Base-by-base conservation (phyloP, 73 alveolate species). In the Paraurostyla sp. region DNA sequence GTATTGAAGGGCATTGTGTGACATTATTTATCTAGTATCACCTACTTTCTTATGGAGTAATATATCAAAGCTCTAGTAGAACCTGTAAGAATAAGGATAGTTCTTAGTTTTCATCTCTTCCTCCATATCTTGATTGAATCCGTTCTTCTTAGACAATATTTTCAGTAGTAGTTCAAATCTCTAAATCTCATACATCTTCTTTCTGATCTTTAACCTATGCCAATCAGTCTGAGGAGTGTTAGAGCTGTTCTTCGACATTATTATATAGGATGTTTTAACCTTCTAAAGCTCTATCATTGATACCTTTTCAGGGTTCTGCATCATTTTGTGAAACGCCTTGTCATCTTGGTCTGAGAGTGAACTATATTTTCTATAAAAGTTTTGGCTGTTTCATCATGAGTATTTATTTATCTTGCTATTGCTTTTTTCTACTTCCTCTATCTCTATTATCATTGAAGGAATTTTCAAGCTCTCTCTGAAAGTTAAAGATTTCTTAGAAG, bases 31-130 rank as follows among this genome's bases (percentile, higher is more conserved):
- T 32, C 51, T 62, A 16, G 80, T 62, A 62, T 62, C 80, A 6
- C 80, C 80, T 16, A 62, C 51, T 62, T 62, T 62, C 51, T 62
- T 62, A 62, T 62, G 80, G n/a, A 62, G 32, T 16, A 62, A 33
- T 62, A 62, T 62, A 62, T 62, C 80, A 62, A 32, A 36, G 30
- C 54, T 32, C 27, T 62, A 15, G 30, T 62, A 62, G 25, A 62
- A 62, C 27, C 25, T 3, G 30, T 41, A 68, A 9, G 83, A 68
- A 16, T 11, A 33, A 13, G 83, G 63, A 36, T 68, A 68, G 13
- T 41, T 36, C 38, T 68, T 68, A 40, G 83, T 36, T 68, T 36
- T 40, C 30, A 68, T 68, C 30, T 41, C 58, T 7, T 4, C 6
- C 29, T 40, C 38, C 51, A 25, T 30, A 59, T 41, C 83, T 35